Evolutionary conservation across 306 rosid species (phyloP).

Genomic region (Corylus americana): DNA sequence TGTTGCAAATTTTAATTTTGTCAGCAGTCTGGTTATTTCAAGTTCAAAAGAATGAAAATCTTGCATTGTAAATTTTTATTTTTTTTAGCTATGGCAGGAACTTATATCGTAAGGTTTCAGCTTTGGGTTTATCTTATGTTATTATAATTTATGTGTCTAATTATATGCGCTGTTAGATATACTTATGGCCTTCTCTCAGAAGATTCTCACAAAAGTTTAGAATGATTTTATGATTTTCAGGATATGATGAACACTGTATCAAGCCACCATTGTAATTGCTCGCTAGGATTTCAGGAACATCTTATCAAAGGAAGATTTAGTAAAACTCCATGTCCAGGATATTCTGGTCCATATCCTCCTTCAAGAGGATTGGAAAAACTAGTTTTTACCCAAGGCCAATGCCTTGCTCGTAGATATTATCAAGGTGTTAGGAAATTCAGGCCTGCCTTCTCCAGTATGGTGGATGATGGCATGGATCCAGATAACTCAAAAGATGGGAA

Average conservation of each 20-base stretch:
- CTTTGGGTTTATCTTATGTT: constrained; percentile 9
- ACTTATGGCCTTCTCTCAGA: background rate
- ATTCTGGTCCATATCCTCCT: constrained; percentile 35
- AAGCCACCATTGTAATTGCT: constrained; percentile 66
- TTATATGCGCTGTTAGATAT: background rate
- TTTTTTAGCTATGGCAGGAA: background rate
- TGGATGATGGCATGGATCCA: constrained; percentile 46
- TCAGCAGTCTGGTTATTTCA: background rate
- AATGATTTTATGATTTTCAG: constrained; percentile 30
- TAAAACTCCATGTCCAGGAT: constrained; percentile 55
- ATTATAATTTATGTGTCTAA: background rate
- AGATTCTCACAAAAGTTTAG: constrained; percentile 11
- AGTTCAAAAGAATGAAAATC: background rate
- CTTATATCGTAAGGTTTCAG: background rate
- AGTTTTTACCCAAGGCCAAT: constrained; percentile 40
- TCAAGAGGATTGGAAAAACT: constrained; percentile 45
- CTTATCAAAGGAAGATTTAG: constrained; percentile 41
- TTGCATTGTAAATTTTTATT: constrained; percentile 11
- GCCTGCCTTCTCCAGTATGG: constrained; percentile 49
- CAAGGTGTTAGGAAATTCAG: constrained; percentile 41
- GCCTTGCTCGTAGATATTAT: constrained; percentile 32
- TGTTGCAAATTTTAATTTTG: background rate
- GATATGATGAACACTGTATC: constrained; percentile 70
- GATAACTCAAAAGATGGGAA: constrained; percentile 57
- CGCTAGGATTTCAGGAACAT: constrained; percentile 61